A percentile compares a stretch with the other conserved stretches of the same genome.
Evolutionary conservation across 176 grass and related monocot species (phyloP).

Genomic region (Dendrocalamus sinicus): DNA sequence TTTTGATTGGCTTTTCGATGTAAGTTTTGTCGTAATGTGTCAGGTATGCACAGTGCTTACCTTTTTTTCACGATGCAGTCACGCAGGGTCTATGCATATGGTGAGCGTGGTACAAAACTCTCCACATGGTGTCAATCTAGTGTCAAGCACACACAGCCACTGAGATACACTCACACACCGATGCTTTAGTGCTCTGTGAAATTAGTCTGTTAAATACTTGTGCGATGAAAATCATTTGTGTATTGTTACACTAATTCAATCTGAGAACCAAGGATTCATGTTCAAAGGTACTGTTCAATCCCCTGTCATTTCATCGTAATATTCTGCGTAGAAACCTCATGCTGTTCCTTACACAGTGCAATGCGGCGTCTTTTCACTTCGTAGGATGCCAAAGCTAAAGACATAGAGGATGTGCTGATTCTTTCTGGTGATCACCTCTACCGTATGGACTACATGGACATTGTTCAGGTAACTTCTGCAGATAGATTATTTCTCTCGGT

Average conservation of each 20-base stretch:
- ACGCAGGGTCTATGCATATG: not conserved
- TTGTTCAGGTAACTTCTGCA: conserved; percentile 65
- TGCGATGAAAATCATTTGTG: not conserved
- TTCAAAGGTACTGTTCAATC: not conserved
- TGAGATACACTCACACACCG: not conserved
- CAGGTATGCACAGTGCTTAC: not conserved
- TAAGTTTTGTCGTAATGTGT: conserved; percentile 18
- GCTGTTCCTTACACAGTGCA: not conserved
- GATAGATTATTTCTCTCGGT: conserved; percentile 7
- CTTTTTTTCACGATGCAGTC: not conserved
- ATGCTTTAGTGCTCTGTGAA: not conserved
- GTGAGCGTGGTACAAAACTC: not conserved
- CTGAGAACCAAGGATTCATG: not conserved
- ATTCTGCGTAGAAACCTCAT: not conserved
- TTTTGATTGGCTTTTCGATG: conserved; percentile 93
- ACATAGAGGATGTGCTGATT: conserved; percentile 89
- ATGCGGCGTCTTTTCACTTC: not conserved
- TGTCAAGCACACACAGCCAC: not conserved
- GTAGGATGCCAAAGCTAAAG: conserved; percentile 77
- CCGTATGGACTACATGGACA: conserved; percentile 87
- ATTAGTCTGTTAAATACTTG: not conserved
- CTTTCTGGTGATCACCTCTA: conserved; percentile 94
- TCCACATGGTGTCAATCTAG: not conserved
- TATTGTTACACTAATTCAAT: not conserved
- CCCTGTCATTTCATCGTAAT: not conserved